Conservation (phyloP, 164 flowering plant genomes). For the Protea cynaroides region DNA sequence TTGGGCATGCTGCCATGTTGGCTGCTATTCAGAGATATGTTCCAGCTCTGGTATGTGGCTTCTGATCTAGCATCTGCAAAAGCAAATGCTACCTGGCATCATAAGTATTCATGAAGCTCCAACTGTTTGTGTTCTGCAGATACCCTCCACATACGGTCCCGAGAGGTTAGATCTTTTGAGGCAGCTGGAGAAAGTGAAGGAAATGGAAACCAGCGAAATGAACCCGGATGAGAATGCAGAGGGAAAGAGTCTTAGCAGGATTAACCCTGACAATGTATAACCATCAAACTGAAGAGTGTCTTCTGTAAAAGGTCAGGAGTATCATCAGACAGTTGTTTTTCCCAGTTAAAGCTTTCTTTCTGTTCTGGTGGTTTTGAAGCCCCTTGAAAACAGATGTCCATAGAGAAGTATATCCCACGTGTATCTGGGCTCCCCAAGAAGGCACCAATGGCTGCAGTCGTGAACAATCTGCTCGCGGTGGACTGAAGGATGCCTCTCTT, state of each 20-base stretch:
- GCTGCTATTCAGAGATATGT: slow-evolving; percentile 93
- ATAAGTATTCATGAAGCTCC: not conserved
- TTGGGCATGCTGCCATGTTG: slow-evolving; percentile 95
- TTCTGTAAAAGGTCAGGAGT: not conserved
- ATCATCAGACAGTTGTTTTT: not conserved
- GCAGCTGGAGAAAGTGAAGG: slow-evolving; percentile 89
- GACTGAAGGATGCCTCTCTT: slow-evolving; percentile 58
- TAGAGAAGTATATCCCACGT: slow-evolving; percentile 66
- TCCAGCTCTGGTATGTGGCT: slow-evolving; percentile 54
- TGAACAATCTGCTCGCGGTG: slow-evolving; percentile 54
- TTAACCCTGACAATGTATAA: slow-evolving; percentile 15
- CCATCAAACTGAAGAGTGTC: slow-evolving; percentile 3
- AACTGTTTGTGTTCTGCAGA: slow-evolving; percentile 34
- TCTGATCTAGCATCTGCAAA: not conserved
- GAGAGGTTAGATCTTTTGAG: slow-evolving; percentile 90
- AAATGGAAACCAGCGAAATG: slow-evolving; percentile 54
- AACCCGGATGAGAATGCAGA: slow-evolving; percentile 38
- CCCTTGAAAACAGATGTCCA: slow-evolving; percentile 33
- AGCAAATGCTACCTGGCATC: slow-evolving; percentile 1
- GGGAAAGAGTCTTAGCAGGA: slow-evolving; percentile 23
- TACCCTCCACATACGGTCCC: slow-evolving; percentile 83
- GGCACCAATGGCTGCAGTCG: slow-evolving; percentile 83
- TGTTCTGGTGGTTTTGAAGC: slow-evolving; percentile 16
- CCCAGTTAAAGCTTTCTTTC: not conserved
- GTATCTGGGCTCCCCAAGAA: slow-evolving; percentile 80